Evolutionary conservation across 2,329 filamentous ascomycete species (phyloP).

Genomic region (Pestalotiopsis sp.): DNA sequence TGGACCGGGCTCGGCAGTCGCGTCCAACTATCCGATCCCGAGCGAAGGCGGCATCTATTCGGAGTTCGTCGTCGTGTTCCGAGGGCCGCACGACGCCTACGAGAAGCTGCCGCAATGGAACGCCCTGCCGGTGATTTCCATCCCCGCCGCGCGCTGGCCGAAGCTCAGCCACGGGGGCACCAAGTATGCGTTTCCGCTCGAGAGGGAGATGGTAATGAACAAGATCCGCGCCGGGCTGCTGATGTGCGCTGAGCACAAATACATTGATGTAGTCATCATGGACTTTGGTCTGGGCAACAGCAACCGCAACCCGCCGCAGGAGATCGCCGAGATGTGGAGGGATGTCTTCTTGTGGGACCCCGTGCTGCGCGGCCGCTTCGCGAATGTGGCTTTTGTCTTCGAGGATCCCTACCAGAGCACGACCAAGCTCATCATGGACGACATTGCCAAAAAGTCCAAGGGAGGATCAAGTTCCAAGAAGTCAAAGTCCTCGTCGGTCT

Average conservation of each 20-base stretch:
- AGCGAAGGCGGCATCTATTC: constrained; percentile 71
- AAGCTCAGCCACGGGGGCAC: constrained; percentile 69
- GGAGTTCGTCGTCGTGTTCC: constrained; percentile 71
- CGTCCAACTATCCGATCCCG: constrained; percentile 70
- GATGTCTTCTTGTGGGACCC: constrained; percentile 65
- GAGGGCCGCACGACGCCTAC: constrained; percentile 69
- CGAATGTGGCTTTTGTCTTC: constrained; percentile 65
- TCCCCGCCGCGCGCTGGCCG: constrained; percentile 71
- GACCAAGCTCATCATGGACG: constrained; percentile 53
- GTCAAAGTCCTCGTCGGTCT: constrained; percentile 29
- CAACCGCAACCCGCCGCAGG: constrained; percentile 65
- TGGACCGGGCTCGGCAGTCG: constrained; percentile 46
- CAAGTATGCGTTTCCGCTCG: constrained; percentile 71
- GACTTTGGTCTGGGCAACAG: constrained; percentile 67
- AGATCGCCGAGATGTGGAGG: constrained; percentile 67
- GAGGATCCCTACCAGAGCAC: constrained; percentile 59
- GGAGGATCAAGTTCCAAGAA: constrained; percentile 29
- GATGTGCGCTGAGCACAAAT: constrained; percentile 65
- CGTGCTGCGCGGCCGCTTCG: constrained; percentile 63
- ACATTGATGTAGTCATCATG: constrained; percentile 60
- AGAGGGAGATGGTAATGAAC: constrained; percentile 70
- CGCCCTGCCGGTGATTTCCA: constrained; percentile 71
- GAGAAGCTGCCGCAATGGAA: constrained; percentile 57
- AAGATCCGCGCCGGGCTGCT: constrained; percentile 73
- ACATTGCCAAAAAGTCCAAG: constrained; percentile 54